Evolutionary conservation across 257 asterid genomes (phyloP), one percentile per base, ranked within the genome.

Genomic region (Solanum sejunctum): DNA sequence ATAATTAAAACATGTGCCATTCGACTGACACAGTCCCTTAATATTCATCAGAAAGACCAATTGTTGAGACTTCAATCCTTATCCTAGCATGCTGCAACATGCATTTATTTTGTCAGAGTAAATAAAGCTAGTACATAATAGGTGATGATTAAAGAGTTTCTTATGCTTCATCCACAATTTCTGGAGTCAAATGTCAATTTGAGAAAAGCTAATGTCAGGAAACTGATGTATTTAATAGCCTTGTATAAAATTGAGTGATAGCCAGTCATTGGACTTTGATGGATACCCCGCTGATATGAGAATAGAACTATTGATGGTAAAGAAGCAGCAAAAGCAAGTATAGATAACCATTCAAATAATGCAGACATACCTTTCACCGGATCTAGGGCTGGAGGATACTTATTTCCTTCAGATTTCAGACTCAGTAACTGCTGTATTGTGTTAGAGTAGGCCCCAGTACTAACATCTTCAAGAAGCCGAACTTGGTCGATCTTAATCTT

Each of bases 391-490:
- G 94, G 93, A 70, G 99, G 99, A 83, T 93, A 97, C 87, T 92
- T 93, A 86, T 95, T 94, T 86, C 97, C 98, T 87, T 88, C 93
- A 80, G 98, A 90, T 89, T 88, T 97, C 84, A 89, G 87, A 89
- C 86, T 79, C 89, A 92, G 86, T 78, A 97, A 88, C 88, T 91
- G 93, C 83, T 97, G 98, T 80, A 97, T 97, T 3, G 97, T 86
- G 84, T 45, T 81, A 84, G 99, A 95, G 91, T 90, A 94, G 81
- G 99, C 99, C 81, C 93, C 94, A 80, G 91, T 86, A 90, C 97
- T 94, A 88, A 92, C 94, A 89, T 93, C 93, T 91, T 97, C 98
- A 84, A 97, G 98, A 83, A 97, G 97, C 90, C 98, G 91, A 88
- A 90, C 94, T 91, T 92, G 98, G 88, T 97, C 92, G 5, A 97